A percentile compares a stretch with the other conserved stretches of the same genome.
These are phyloP conservation scores for Fistulifera solaris DNA, from an alignment of 108 stramenopile species.

Conservation along the genomic window DNA sequence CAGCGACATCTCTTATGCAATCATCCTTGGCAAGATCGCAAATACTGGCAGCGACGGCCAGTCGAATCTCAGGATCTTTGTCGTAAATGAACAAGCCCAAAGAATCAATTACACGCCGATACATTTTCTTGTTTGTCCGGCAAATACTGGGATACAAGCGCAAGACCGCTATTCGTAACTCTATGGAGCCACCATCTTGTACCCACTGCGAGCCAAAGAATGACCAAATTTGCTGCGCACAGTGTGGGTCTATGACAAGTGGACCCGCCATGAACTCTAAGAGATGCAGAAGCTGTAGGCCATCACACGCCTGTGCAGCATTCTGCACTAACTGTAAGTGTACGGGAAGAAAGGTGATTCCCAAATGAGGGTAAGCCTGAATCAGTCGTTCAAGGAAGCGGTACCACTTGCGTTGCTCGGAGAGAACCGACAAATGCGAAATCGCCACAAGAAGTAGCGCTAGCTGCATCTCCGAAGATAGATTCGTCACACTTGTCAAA, in stretches of 20 bases:
- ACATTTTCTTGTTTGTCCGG: slow-evolving; percentile 44
- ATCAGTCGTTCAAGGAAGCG: slow-evolving; percentile 18
- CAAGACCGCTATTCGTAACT: slow-evolving; percentile 38
- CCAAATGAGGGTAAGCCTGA: slow-evolving; percentile 33
- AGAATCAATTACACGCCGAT: slow-evolving; percentile 47
- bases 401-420: neutral
- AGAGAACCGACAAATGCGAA: neutral
- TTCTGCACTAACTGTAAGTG: slow-evolving; percentile 25
- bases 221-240: slow-evolving; percentile 63
- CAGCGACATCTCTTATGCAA: slow-evolving; percentile 51
- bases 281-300: slow-evolving; percentile 2
- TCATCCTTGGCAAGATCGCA: slow-evolving; percentile 55
- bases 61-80: slow-evolving; percentile 27
- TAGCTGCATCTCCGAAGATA: slow-evolving; percentile 2
- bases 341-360: slow-evolving; percentile 27
- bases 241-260: slow-evolving; percentile 48
- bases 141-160: slow-evolving; percentile 55
- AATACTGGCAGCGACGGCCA: slow-evolving; percentile 57
- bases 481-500: neutral
- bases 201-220: slow-evolving; percentile 28
- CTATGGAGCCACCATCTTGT: slow-evolving; percentile 22
- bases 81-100: slow-evolving; percentile 35
- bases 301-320: slow-evolving; percentile 17
- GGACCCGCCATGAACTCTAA: slow-evolving; percentile 30
- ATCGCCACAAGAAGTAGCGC: slow-evolving; percentile 4